Base-by-base conservation (phyloP, 2,329 filamentous ascomycete genomes). In the Colletotrichum spaethianum region DNA sequence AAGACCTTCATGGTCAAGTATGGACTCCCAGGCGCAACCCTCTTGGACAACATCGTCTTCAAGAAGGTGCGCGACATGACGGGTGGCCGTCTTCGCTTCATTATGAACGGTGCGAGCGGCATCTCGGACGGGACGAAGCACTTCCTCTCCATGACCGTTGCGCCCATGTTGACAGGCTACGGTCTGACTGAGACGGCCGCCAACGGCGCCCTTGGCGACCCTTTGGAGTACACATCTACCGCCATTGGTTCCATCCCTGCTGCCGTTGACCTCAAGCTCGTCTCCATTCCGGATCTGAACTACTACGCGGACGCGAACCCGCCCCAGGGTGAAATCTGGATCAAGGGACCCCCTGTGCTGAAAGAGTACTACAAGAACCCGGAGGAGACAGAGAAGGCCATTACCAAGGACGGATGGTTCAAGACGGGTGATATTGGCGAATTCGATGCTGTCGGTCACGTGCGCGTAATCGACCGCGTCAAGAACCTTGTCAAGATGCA, bases 401-500 rank as follows among this genome's bases (percentile, higher is more conserved):
- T 96, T 74, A 95, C 93, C 1, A 82, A 90, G 3, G 96, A 98
- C 78, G 94, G 94, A 61, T 98, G 96, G 96, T 98, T 98, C 89
- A 96, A 93, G 88, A 97, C 95, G 20, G 96, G 96, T 73, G 96
- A 98, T 79, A 96, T 98, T 81, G 96, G 96, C 78, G 94, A 98
- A 81, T 96, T 96, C 78, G 92, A 96, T 82, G 80, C 85, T 55
- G 88, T 92, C 73, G 96, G 96, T 53, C 93, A 97, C 81, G 84
- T 98, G 75, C 90, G 88, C 77, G 92, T 98, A 80, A 95, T 98
- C 79, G 96, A 98, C 82, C 94, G 96, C 77, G 95, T 98, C 90
- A 98, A 98, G 92, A 98, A 98, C 84, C 87, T 98, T 67, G 94
- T 98, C 83, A 98, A 98, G 91, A 95, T 96, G 74, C 90, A 94